Percentiles rank a stretch among this genome's conserved stretches.
Evolutionary conservation across 495 filamentous ascomycete species (phyloP).

Genomic region (Echria macrotheca): DNA sequence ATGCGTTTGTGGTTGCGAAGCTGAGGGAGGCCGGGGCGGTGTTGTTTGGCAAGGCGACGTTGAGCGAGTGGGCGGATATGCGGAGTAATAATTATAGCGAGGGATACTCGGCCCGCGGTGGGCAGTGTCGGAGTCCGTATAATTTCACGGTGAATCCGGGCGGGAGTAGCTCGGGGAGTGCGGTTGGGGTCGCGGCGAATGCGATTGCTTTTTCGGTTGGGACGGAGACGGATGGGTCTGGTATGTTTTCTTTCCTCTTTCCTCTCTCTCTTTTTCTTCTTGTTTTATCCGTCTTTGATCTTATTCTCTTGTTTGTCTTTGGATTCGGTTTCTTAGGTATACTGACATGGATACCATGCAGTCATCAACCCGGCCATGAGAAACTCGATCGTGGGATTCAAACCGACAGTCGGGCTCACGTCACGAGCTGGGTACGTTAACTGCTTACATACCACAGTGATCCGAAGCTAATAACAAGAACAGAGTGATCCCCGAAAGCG

Average conservation of each 20-base stretch:
- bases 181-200: constrained; percentile 57
- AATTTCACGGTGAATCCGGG: constrained; percentile 66
- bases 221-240: constrained; percentile 73
- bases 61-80: constrained; percentile 72
- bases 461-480: too few relatives aligned
- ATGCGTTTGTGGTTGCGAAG: constrained; percentile 55
- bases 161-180: constrained; percentile 59
- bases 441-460: too few relatives aligned
- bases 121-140: constrained; percentile 61
- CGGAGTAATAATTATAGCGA: constrained; percentile 65
- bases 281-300: too few relatives aligned
- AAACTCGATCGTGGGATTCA: constrained; percentile 56
- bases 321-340: too few relatives aligned
- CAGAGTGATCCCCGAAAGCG: constrained; percentile 62
- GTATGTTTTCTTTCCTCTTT: too few relatives aligned
- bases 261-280: too few relatives aligned
- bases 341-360: too few relatives aligned
- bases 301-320: too few relatives aligned
- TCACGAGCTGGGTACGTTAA: constrained; percentile 53
- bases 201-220: constrained; percentile 57
- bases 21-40: constrained; percentile 63
- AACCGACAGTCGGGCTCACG: constrained; percentile 66
- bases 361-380: constrained; percentile 66
- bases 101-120: constrained; percentile 61
- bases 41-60: constrained; percentile 61